Evolutionary conservation across 2,329 filamentous ascomycete genomes (phyloP).

Genomic region (Pseudocercospora macadamiae): DNA sequence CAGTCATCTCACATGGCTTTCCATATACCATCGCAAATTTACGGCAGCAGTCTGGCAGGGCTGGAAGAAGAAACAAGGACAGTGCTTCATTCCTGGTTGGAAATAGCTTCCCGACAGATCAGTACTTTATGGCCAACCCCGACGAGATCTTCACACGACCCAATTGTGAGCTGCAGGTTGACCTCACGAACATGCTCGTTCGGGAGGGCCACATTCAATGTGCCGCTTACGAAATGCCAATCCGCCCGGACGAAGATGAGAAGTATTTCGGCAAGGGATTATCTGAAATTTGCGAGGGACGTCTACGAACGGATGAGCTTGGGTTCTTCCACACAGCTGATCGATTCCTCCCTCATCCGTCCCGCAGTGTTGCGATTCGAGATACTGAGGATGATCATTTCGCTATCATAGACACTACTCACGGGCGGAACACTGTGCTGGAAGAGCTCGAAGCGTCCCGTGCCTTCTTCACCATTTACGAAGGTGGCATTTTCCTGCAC

Average conservation of each 20-base stretch:
- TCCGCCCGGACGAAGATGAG: conserved; percentile 74
- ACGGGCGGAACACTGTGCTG: conserved; percentile 79
- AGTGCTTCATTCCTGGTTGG: conserved; percentile 88
- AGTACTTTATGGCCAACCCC: conserved; percentile 96
- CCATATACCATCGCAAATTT: conserved; percentile 95
- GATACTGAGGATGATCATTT: conserved; percentile 92
- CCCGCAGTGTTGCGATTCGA: conserved; percentile 80
- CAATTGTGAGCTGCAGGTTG: conserved; percentile 85
- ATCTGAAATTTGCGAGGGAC: conserved; percentile 69
- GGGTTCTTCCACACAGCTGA: conserved; percentile 91
- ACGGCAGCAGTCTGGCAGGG: conserved; percentile 90
- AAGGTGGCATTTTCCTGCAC: conserved; percentile 94
- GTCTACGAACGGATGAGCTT: conserved; percentile 71
- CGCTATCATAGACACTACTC: conserved; percentile 85
- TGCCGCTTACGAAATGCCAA: conserved; percentile 92
- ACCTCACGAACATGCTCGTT: conserved; percentile 88
- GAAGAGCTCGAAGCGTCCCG: conserved; percentile 95
- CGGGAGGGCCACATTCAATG: conserved; percentile 95
- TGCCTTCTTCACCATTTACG: conserved; percentile 95
- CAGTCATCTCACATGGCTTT: conserved; percentile 91
- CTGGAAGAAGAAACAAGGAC: conserved; percentile 89
- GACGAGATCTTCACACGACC: conserved; percentile 91
- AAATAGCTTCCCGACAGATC: conserved; percentile 86
- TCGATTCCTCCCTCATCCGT: conserved; percentile 82
- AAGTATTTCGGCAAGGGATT: conserved; percentile 80